phyloP scores from a whole-genome alignment of 768 basidiomycete species.

The Rhodosporidiobolus odoratus region DNA sequence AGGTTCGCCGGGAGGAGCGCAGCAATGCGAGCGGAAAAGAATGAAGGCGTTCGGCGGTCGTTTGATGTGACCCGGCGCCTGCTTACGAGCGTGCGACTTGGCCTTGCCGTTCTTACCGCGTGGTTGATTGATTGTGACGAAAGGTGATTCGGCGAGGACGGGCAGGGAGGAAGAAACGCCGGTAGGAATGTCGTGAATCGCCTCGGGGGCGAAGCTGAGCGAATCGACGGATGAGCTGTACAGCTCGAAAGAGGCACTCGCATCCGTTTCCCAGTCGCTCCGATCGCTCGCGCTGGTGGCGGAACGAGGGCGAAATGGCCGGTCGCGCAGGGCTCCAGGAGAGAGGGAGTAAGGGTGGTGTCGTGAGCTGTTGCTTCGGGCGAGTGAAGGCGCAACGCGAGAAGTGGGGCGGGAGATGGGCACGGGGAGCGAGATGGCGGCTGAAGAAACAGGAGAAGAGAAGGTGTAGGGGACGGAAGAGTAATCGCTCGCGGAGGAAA shows the following conservation, averaged over 20 bases:
- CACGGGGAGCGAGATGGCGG: conserved; percentile 2
- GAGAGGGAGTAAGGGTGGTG: conserved; percentile 30
- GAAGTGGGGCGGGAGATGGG: conserved; percentile 1
- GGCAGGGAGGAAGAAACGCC: not conserved
- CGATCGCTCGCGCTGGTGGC: conserved; percentile 20
- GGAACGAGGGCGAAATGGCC: conserved; percentile 8
- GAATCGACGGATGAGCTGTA: conserved; percentile 19
- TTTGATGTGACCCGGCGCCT: conserved; percentile 42
- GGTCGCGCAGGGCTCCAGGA: conserved; percentile 13
- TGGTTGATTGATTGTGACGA: not conserved
- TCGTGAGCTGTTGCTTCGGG: conserved; percentile 11
- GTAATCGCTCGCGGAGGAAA: not conserved
- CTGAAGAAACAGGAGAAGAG: not conserved
- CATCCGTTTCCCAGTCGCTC: conserved; percentile 27
- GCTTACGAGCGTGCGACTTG: conserved; percentile 42
- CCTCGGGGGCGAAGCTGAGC: not conserved
- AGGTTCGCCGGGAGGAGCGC: not conserved
- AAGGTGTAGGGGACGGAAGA: conserved; percentile 2
- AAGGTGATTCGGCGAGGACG: not conserved
- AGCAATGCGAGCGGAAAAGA: conserved; percentile 41
- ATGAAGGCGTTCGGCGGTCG: conserved; percentile 45
- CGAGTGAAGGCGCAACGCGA: conserved; percentile 2
- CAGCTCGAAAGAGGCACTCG: conserved; percentile 9
- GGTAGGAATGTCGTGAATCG: not conserved
- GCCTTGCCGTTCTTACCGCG: conserved; percentile 20